Evolutionary conservation across 2,329 filamentous ascomycete species (phyloP).

Genomic region (Neonectria sp.): DNA sequence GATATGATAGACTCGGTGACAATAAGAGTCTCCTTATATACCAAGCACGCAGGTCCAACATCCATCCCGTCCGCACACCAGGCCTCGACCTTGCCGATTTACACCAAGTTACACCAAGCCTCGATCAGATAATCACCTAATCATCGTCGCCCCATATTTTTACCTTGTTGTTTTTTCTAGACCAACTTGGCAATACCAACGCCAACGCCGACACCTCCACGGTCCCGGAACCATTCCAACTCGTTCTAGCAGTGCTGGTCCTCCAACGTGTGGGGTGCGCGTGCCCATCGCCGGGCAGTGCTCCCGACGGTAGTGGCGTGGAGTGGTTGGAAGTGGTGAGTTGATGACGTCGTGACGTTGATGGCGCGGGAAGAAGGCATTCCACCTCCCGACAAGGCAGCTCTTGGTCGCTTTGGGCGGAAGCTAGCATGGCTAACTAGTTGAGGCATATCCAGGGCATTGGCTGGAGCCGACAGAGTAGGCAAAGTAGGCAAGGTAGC

Average conservation of each 20-base stretch:
- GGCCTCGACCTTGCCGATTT: neutral
- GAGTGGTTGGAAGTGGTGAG: neutral
- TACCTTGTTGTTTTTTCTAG: slow-evolving; percentile 3
- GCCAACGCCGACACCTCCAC: neutral
- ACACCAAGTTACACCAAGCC: neutral
- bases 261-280: neutral
- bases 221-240: neutral
- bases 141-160: neutral
- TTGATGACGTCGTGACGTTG: slow-evolving; percentile 6
- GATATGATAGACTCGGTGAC: neutral
- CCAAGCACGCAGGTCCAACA: neutral
- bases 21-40: neutral
- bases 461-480: neutral
- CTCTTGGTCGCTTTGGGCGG: neutral
- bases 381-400: neutral
- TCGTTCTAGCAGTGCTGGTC: neutral
- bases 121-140: neutral
- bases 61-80: neutral
- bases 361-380: slow-evolving; percentile 9
- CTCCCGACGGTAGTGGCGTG: neutral
- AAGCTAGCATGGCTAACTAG: slow-evolving; percentile 12
- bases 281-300: neutral
- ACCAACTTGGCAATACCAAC: slow-evolving; percentile 7
- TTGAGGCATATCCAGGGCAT: slow-evolving; percentile 8
- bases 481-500: neutral